Conservation (phyloP, 1,139 yeast species). For the Yamadazyma sp. region DNA sequence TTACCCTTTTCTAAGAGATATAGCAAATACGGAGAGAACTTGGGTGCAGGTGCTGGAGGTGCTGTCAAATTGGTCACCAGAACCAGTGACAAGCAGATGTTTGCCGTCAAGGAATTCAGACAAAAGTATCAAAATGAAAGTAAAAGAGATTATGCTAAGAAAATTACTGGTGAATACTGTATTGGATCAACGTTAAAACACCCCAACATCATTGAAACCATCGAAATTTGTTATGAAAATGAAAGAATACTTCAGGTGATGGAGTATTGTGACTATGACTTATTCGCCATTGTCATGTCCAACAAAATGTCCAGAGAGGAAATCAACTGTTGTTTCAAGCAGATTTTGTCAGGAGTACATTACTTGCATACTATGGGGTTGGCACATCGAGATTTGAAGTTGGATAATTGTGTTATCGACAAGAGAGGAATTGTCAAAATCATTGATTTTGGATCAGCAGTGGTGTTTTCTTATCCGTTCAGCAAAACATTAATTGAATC, state of each 20-base stretch:
- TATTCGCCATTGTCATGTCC: slow-evolving; percentile 94
- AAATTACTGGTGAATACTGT: slow-evolving; percentile 93
- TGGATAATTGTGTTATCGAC: slow-evolving; percentile 91
- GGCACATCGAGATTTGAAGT: slow-evolving; percentile 88
- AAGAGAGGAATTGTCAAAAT: slow-evolving; percentile 81
- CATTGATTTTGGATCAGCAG: slow-evolving; percentile 94
- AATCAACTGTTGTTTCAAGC: slow-evolving; percentile 88
- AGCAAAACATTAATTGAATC: slow-evolving; percentile 77
- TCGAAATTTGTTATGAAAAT: slow-evolving; percentile 87
- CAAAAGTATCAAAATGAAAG: slow-evolving; percentile 74
- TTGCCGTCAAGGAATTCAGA: slow-evolving; percentile 93
- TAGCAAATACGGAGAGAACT: slow-evolving; percentile 77
- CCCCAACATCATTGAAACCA: slow-evolving; percentile 87
- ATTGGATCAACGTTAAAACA: slow-evolving; percentile 89
- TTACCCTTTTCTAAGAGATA: slow-evolving; percentile 72
- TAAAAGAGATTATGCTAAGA: slow-evolving; percentile 85
- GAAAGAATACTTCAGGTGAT: slow-evolving; percentile 86
- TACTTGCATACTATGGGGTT: slow-evolving; percentile 86
- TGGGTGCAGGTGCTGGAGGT: slow-evolving; percentile 98
- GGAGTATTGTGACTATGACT: slow-evolving; percentile 93
- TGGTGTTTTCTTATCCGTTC: slow-evolving; percentile 88
- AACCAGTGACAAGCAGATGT: slow-evolving; percentile 64
- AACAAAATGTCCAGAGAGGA: slow-evolving; percentile 87
- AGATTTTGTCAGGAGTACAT: slow-evolving; percentile 76
- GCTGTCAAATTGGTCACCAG: slow-evolving; percentile 77